Base-by-base conservation (phyloP, 1,139 yeast genomes). In the Kodamaea plutei region DNA sequence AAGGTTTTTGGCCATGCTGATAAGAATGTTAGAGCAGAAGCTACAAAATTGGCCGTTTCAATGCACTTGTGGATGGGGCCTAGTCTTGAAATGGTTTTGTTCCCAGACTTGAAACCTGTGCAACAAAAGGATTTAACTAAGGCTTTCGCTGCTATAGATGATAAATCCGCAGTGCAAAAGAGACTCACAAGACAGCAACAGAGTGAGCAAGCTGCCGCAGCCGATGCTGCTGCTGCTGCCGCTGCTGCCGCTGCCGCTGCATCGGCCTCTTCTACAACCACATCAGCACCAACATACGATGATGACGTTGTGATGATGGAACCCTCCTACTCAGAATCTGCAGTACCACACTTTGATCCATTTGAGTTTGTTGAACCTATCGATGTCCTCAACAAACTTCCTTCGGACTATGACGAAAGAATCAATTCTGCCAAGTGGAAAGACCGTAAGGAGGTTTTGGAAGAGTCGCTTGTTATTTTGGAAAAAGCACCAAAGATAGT, bases 1-100 rank as follows among this genome's bases (percentile, higher is more conserved):
- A 80, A 79, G 45, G 56, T 88, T 31, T 88, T 88, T 51, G 80
- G 77, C 3, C 96, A 89, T 53, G 88, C 95, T 2, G 98, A 93
- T 57, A 76, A 74, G 44, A 84, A 75, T 38, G 96, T 93, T 6
- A 73, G 98, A 49, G 76, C 79, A 2, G 95, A 85, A 49, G 76
- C 96, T 2, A 72, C 81, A 6, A 68, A 69, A 28, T 63, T 91
- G 41, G 68, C 89, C 0, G 76, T 85, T 3, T 87, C 79, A 38
- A 52, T 89, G 16, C 79, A 81, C 53, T 73, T 76, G 39, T 84
- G 94, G 84, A 71, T 84, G 54, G 94, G 93, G 4, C 76, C 69
- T 17, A 65, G 78, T 0, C 62, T 87, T 30, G 76, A 77, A 31
- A 65, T 71, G 9, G 54, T 78, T 0, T 58, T 88, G 24, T 73